These are phyloP conservation scores for Bisporella sp. DNA, from an alignment of 2,329 filamentous ascomycete species.

Conservation along the genomic window DNA sequence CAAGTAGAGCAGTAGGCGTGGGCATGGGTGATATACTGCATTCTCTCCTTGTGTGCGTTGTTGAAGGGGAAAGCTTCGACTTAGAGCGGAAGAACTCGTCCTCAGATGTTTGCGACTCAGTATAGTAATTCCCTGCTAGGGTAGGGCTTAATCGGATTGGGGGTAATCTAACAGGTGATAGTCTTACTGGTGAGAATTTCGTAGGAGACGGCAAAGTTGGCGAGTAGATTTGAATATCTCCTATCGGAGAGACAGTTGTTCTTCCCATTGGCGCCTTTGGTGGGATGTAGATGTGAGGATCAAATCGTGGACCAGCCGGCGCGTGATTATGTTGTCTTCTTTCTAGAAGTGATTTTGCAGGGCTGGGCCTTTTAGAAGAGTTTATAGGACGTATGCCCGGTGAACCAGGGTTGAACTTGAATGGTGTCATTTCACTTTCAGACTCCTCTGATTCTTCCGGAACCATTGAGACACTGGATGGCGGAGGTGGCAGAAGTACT, in stretches of 20 bases:
- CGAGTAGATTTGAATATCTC: neutral
- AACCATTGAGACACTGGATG: conserved; percentile 17
- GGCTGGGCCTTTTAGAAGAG: neutral
- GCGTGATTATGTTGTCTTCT: neutral
- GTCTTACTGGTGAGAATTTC: neutral
- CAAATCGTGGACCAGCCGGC: neutral
- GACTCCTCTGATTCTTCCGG: conserved; percentile 18
- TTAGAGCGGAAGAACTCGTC: neutral
- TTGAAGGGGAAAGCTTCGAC: neutral
- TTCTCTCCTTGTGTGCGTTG: neutral
- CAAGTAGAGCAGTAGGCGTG: neutral
- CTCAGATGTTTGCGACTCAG: too few relatives aligned
- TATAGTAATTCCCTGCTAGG: neutral
- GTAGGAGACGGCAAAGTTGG: neutral
- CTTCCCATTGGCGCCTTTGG: neutral
- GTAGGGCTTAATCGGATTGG: neutral
- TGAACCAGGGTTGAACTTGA: neutral
- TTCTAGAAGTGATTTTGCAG: neutral
- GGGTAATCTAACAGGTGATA: neutral
- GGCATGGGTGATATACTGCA: neutral
- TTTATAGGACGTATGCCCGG: neutral
- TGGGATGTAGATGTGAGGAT: neutral
- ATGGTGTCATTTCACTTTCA: neutral
- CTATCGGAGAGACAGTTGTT: neutral
- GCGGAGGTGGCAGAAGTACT: conserved; percentile 11